Percentiles rank a stretch among this genome's conserved stretches.
Evolutionary conservation across 441 rosid genomes (phyloP).

Genomic region (Populus hybrid): DNA sequence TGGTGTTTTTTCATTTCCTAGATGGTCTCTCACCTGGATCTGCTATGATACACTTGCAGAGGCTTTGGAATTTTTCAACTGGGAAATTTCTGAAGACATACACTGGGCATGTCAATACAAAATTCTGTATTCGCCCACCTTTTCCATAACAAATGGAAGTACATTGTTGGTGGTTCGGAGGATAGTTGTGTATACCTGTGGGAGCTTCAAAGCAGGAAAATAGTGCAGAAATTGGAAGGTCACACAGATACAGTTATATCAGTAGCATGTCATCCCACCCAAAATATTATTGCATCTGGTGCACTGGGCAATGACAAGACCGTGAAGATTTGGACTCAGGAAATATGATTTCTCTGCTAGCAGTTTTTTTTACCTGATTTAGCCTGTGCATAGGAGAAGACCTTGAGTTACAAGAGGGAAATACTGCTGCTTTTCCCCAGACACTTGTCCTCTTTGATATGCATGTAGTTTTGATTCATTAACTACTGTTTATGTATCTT

Average conservation of each 20-base stretch:
- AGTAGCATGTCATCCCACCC: constrained; percentile 78
- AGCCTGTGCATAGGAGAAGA: too few relatives aligned
- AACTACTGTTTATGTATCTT: too few relatives aligned
- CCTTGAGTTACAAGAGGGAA: too few relatives aligned
- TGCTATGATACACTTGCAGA: constrained; percentile 39
- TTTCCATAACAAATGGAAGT: constrained; percentile 77
- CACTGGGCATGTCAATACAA: constrained; percentile 64
- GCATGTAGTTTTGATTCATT: too few relatives aligned
- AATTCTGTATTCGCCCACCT: constrained; percentile 69
- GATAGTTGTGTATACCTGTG: constrained; percentile 78
- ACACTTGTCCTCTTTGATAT: background rate
- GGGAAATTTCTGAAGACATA: constrained; percentile 83
- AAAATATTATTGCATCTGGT: constrained; percentile 83
- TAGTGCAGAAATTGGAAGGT: constrained; percentile 91
- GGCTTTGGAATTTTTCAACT: constrained; percentile 80
- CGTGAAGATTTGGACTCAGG: constrained; percentile 82
- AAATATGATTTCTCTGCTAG: constrained; percentile 32
- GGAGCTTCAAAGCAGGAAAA: constrained; percentile 77
- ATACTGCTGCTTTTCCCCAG: background rate
- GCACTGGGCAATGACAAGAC: constrained; percentile 74
- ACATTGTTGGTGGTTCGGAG: constrained; percentile 84
- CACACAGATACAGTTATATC: constrained; percentile 77
- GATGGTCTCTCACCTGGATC: background rate
- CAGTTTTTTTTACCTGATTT: background rate
- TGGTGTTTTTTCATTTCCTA: background rate